phyloP scores from a whole-genome alignment of 345 rosid genomes.

The Boechera retrofracta region DNA sequence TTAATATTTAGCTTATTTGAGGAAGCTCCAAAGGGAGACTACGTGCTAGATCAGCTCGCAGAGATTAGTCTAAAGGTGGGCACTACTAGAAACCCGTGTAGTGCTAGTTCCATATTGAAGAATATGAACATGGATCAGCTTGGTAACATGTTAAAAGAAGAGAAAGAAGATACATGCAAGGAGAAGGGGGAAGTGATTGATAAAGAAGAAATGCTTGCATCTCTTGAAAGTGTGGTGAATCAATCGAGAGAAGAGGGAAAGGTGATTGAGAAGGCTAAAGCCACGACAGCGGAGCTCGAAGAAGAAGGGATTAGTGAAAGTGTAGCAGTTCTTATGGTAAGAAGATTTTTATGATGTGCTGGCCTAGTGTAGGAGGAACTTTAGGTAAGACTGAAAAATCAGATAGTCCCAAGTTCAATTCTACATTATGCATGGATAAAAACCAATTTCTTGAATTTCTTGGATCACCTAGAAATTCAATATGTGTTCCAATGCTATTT shows the following conservation, averaged over 20 bases:
- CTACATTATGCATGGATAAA: neutral
- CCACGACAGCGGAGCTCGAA: slow-evolving; percentile 61
- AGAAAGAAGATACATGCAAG: slow-evolving; percentile 45
- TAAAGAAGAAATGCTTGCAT: slow-evolving; percentile 44
- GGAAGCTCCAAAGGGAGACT: slow-evolving; percentile 89
- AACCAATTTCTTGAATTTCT: neutral
- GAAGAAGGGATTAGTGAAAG: slow-evolving; percentile 83
- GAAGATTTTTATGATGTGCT: neutral
- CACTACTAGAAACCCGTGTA: slow-evolving; percentile 53
- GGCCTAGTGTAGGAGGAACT: slow-evolving; percentile 3
- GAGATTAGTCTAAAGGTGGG: slow-evolving; percentile 61
- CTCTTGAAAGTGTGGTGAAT: slow-evolving; percentile 62
- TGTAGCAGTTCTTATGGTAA: slow-evolving; percentile 68
- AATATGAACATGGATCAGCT: slow-evolving; percentile 55
- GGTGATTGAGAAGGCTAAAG: slow-evolving; percentile 65
- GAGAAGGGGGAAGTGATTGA: slow-evolving; percentile 30
- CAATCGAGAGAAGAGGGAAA: slow-evolving; percentile 69
- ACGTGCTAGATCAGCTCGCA: slow-evolving; percentile 72
- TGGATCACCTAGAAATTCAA: neutral
- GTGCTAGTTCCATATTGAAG: slow-evolving; percentile 77
- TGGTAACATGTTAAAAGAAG: slow-evolving; percentile 40
- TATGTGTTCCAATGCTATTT: neutral
- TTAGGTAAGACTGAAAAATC: neutral
- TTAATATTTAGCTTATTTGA: slow-evolving; percentile 79
- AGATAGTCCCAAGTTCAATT: neutral